These are phyloP conservation scores for Davidsoniella virescens DNA, from an alignment of 2,329 filamentous ascomycete genomes.

Conservation along the genomic window DNA sequence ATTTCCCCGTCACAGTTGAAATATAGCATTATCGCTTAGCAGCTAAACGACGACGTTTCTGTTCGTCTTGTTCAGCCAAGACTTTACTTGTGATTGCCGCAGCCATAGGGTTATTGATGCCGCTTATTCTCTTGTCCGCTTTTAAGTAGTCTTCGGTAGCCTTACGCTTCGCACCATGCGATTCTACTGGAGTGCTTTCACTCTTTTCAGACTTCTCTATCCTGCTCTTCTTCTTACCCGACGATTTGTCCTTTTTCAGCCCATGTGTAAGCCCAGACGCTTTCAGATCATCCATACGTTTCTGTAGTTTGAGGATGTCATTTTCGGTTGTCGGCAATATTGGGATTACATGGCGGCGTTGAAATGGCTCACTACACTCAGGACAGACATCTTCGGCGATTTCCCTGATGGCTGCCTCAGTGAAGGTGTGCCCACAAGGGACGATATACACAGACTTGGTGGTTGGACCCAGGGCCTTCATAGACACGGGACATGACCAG, in stretches of 20 bases:
- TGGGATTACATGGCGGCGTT: constrained; percentile 59
- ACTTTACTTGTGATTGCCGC: constrained; percentile 77
- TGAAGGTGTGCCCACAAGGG: constrained; percentile 89
- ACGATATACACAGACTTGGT: constrained; percentile 78
- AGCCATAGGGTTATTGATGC: constrained; percentile 79
- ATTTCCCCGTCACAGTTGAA: neutral
- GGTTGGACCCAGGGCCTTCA: constrained; percentile 65
- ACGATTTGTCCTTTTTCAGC: constrained; percentile 61
- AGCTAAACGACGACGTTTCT: constrained; percentile 58
- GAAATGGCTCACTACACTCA: constrained; percentile 63
- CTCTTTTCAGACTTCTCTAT: constrained; percentile 32
- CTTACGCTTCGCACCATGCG: constrained; percentile 18
- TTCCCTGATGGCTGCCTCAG: constrained; percentile 69
- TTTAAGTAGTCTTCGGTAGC: constrained; percentile 12
- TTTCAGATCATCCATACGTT: constrained; percentile 51
- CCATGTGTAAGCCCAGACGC: constrained; percentile 66
- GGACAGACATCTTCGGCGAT: constrained; percentile 47
- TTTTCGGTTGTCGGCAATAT: constrained; percentile 57
- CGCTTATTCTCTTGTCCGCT: constrained; percentile 27
- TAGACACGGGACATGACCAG: constrained; percentile 75
- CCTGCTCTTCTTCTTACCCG: constrained; percentile 56
- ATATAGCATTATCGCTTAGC: constrained; percentile 12
- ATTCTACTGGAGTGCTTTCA: constrained; percentile 13
- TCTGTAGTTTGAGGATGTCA: constrained; percentile 52
- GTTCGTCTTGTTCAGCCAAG: constrained; percentile 68